Percentiles rank a stretch among this genome's conserved stretches.
Evolutionary conservation across 2,329 filamentous ascomycete genomes (phyloP).

Genomic region (Fusarium sp.): DNA sequence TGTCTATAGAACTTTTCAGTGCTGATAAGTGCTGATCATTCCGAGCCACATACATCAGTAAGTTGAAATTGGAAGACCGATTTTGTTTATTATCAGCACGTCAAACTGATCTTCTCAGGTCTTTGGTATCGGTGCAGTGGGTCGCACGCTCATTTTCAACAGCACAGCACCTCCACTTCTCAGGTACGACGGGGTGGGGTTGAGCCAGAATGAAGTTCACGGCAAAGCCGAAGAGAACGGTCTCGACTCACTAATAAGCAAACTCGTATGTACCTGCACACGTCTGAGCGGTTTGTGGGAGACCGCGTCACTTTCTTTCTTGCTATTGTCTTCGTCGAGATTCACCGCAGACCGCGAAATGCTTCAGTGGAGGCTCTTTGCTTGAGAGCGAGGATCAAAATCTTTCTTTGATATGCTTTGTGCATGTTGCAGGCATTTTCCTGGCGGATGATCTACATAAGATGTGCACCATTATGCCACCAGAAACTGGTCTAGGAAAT

Average conservation of each 20-base stretch:
- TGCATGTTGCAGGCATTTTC: conserved; percentile 9
- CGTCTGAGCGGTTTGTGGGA: conserved; percentile 23
- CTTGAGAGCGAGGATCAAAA: background rate
- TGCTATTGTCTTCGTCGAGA: background rate
- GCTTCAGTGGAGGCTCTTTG: background rate
- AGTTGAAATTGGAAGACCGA: background rate
- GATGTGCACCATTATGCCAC: conserved; percentile 41
- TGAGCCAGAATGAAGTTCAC: conserved; percentile 34
- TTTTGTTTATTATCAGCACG: background rate
- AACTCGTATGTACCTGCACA: conserved; percentile 15
- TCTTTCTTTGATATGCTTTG: conserved; percentile 3
- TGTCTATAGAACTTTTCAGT: background rate
- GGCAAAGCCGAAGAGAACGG: conserved; percentile 43
- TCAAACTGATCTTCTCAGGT: background rate
- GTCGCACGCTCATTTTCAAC: conserved; percentile 13
- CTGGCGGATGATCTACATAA: conserved; percentile 42
- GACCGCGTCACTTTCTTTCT: background rate
- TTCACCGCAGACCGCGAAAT: background rate
- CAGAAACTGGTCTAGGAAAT: conserved; percentile 18
- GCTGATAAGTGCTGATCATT: background rate
- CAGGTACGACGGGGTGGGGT: conserved; percentile 40
- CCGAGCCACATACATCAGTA: background rate
- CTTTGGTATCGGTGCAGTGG: background rate
- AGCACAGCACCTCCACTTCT: conserved; percentile 34
- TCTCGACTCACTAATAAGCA: conserved; percentile 37